Percentiles rank a stretch among this genome's conserved stretches.
Evolutionary conservation across 768 basidiomycete genomes (phyloP).

Genomic region (Boletus rubroflammeus): DNA sequence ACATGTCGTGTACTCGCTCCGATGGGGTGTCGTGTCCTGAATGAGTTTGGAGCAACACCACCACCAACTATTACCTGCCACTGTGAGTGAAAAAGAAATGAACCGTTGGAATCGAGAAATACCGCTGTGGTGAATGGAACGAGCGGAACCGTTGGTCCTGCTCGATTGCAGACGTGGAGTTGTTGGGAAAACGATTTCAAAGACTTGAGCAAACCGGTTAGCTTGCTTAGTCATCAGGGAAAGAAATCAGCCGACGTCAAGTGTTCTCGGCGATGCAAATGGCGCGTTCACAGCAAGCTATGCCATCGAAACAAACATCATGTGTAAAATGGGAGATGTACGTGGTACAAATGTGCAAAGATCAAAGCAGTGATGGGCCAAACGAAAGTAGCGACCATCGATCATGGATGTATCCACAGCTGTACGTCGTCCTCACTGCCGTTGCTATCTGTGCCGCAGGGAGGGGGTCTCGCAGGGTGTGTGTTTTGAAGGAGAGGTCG

Average conservation of each 20-base stretch:
- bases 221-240: slow-evolving; percentile 19
- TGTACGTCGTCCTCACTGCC: slow-evolving; percentile 10
- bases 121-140: not conserved
- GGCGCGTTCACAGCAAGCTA: not conserved
- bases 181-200: not conserved
- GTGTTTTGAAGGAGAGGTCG: not conserved
- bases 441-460: not conserved
- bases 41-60: not conserved
- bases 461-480: not conserved
- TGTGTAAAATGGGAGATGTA: not conserved
- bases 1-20: slow-evolving; percentile 20
- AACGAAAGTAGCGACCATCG: not conserved
- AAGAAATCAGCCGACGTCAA: not conserved
- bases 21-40: slow-evolving; percentile 2
- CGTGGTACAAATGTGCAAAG: not conserved
- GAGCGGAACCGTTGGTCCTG: not conserved
- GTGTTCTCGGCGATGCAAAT: too few species aligned
- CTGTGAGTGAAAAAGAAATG: not conserved
- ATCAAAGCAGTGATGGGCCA: not conserved
- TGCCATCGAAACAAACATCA: not conserved
- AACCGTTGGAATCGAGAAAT: not conserved
- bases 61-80: not conserved
- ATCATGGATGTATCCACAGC: slow-evolving; percentile 16
- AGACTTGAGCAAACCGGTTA: not conserved
- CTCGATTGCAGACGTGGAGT: slow-evolving; percentile 1